A percentile compares a stretch with the other conserved stretches of the same genome.
phyloP scores from a whole-genome alignment of 352 stramenopile species.

The Phytophthora parvispora region DNA sequence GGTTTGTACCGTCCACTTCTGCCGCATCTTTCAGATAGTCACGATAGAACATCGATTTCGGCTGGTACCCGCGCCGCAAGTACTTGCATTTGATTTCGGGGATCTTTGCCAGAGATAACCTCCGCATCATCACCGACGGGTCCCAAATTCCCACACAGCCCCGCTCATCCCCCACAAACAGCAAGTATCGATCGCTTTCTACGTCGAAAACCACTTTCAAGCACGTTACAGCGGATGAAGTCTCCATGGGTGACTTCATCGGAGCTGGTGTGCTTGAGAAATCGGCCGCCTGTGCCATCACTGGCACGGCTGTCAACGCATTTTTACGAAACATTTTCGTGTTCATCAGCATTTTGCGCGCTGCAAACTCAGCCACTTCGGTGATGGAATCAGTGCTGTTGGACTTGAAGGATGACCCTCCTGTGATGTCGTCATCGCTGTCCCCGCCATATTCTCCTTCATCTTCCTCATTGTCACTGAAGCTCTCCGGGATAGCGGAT shows the following conservation, averaged over 20 bases:
- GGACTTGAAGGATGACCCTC: neutral
- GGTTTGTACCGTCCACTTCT: slow-evolving; percentile 1
- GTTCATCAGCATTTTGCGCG: slow-evolving; percentile 48
- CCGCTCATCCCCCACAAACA: slow-evolving; percentile 71
- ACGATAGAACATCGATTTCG: slow-evolving; percentile 65
- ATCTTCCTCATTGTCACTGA: slow-evolving; percentile 21
- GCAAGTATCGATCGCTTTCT: slow-evolving; percentile 44
- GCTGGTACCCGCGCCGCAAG: slow-evolving; percentile 68
- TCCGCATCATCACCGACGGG: slow-evolving; percentile 56
- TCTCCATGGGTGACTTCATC: slow-evolving; percentile 11
- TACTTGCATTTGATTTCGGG: slow-evolving; percentile 73
- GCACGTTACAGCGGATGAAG: slow-evolving; percentile 45
- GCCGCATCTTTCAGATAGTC: slow-evolving; percentile 59
- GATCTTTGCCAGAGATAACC: slow-evolving; percentile 63
- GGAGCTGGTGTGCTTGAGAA: neutral
- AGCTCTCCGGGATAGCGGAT: slow-evolving; percentile 9
- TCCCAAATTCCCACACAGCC: slow-evolving; percentile 65
- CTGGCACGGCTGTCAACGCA: slow-evolving; percentile 11
- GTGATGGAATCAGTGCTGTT: slow-evolving; percentile 35
- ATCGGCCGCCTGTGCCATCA: slow-evolving; percentile 3
- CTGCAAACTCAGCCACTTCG: slow-evolving; percentile 42
- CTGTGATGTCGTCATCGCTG: neutral
- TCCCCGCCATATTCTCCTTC: neutral
- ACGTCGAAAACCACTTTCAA: slow-evolving; percentile 73
- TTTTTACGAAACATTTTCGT: slow-evolving; percentile 32